Conservation (phyloP, 2,329 filamentous ascomycete genomes). For the Stachybotrys echinatus region DNA sequence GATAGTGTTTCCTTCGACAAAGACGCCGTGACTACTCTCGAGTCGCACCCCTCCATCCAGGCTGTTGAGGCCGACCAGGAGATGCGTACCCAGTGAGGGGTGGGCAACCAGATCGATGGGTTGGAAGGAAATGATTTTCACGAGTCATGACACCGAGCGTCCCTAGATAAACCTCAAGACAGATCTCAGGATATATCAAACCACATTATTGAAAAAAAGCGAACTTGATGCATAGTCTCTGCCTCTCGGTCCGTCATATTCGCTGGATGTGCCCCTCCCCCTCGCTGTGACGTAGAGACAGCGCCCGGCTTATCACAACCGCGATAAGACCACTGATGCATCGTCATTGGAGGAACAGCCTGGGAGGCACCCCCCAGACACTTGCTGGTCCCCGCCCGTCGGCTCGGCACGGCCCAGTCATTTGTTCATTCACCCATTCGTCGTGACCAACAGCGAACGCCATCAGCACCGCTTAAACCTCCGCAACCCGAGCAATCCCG, state of each 20-base stretch:
- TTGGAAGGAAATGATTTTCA: not conserved
- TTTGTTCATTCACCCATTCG: too few species aligned
- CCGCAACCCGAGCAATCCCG: too few species aligned
- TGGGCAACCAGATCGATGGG: not conserved
- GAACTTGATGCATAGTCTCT: not conserved
- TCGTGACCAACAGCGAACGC: too few species aligned
- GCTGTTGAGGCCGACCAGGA: slow-evolving; percentile 67
- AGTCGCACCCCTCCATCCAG: slow-evolving; percentile 66
- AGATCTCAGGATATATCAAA: not conserved
- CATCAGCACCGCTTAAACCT: too few species aligned
- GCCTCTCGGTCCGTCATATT: not conserved
- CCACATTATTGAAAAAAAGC: not conserved
- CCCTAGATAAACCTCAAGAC: not conserved
- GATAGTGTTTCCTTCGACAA: slow-evolving; percentile 67
- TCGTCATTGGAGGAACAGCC: too few species aligned
- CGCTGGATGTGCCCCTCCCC: not conserved
- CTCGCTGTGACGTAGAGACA: not conserved
- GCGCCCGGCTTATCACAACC: not conserved
- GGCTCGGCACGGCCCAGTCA: not conserved
- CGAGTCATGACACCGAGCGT: not conserved
- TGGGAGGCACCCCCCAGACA: not conserved
- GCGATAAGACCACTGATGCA: not conserved
- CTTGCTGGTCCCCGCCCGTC: not conserved
- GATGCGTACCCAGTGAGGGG: slow-evolving; percentile 63
- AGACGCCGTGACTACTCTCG: slow-evolving; percentile 60